These are phyloP conservation scores for Russula vinacea DNA, from an alignment of 768 basidiomycete genomes.

Conservation along the genomic window DNA sequence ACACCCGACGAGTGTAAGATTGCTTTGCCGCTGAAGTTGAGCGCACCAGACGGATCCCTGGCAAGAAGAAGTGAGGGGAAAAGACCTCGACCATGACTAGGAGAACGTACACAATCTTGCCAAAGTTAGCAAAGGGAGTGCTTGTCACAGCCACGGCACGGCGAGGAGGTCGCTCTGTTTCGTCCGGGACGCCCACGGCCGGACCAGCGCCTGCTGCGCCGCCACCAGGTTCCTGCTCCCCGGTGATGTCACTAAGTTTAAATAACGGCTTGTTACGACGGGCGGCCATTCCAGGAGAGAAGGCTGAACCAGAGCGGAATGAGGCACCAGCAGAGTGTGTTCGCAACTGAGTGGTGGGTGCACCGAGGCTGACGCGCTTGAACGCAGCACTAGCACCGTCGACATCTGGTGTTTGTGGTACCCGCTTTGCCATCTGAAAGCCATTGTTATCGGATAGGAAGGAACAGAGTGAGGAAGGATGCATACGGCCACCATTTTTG, in stretches of 20 bases:
- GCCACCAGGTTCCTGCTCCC: constrained; percentile 43
- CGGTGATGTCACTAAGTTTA: constrained; percentile 58
- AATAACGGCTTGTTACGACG: constrained; percentile 53
- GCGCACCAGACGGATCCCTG: constrained; percentile 93
- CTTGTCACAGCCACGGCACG: constrained; percentile 42
- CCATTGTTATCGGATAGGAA: constrained; percentile 29
- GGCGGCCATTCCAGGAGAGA: constrained; percentile 40
- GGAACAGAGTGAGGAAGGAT: neutral
- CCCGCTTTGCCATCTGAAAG: constrained; percentile 48
- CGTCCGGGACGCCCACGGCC: constrained; percentile 60
- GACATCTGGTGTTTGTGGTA: constrained; percentile 36
- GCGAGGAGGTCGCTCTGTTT: constrained; percentile 37
- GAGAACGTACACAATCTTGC: constrained; percentile 81
- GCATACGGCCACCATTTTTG: constrained; percentile 88
- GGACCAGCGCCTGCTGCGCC: constrained; percentile 65
- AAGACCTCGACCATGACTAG: neutral
- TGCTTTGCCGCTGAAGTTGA: constrained; percentile 92
- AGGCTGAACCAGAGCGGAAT: constrained; percentile 36
- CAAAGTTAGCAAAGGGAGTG: constrained; percentile 89
- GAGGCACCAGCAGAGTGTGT: constrained; percentile 37
- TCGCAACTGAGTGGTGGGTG: constrained; percentile 25
- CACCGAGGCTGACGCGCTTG: constrained; percentile 39
- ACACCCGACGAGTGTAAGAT: constrained; percentile 86
- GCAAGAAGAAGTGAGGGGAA: neutral
- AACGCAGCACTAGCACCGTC: constrained; percentile 45